phyloP scores from a whole-genome alignment of 1,139 yeast genomes.

The Saccharomyces hybrid region DNA sequence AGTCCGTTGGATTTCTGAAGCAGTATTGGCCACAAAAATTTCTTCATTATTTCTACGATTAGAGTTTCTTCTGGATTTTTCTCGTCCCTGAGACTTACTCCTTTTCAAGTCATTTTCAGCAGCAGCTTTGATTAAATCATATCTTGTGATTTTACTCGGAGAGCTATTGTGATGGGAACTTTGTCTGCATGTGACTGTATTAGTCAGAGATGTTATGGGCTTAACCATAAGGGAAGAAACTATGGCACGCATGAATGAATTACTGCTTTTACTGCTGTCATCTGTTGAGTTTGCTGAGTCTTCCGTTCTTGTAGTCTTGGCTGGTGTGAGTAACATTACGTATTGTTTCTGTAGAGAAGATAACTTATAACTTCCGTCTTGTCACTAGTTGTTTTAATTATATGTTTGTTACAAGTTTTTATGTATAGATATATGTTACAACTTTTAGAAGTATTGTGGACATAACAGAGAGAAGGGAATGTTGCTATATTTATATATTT shows the following conservation, averaged over 20 bases:
- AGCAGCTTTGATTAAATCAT: slow-evolving; percentile 15
- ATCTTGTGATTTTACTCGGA: slow-evolving; percentile 12
- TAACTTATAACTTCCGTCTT: background rate
- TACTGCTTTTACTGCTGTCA: background rate
- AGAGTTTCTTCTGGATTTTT: background rate
- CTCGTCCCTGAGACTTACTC: background rate
- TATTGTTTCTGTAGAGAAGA: background rate
- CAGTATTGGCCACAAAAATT: background rate
- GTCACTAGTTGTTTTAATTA: background rate
- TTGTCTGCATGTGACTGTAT: background rate
- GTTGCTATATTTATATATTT: background rate
- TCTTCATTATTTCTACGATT: background rate
- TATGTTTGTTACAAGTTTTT: background rate
- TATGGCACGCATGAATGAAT: background rate
- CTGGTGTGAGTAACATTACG: background rate
- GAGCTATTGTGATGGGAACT: background rate
- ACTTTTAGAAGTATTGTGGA: background rate
- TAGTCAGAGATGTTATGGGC: slow-evolving; percentile 6
- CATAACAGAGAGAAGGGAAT: background rate
- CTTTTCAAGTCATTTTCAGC: slow-evolving; percentile 4
- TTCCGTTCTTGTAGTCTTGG: background rate
- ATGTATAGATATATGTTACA: background rate
- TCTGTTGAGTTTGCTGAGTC: background rate
- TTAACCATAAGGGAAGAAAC: slow-evolving; percentile 2
- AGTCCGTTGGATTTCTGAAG: background rate